phyloP scores from a whole-genome alignment of 2,329 filamentous ascomycete genomes.

The Penicillium glabrum region DNA sequence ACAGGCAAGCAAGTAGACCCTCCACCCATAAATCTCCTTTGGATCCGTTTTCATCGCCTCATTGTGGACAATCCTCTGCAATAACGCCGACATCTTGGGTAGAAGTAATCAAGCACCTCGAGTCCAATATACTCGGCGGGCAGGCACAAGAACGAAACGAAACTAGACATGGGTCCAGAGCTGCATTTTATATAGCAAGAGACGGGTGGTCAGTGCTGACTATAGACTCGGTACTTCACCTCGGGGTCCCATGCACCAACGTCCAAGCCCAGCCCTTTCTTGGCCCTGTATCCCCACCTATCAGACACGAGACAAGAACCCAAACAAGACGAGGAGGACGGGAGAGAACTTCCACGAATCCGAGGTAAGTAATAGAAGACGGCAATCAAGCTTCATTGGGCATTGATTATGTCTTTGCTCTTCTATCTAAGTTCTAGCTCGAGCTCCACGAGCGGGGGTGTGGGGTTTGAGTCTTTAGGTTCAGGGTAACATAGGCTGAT shows the following conservation, averaged over 20 bases:
- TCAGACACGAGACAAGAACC: background rate
- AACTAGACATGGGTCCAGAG: background rate
- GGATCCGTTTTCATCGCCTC: constrained; percentile 70
- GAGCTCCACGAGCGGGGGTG: constrained; percentile 4
- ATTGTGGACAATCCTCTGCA: constrained; percentile 63
- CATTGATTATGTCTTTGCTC: background rate
- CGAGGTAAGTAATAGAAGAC: background rate
- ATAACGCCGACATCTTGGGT: constrained; percentile 45
- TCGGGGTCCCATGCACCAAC: background rate
- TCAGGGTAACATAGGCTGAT: background rate
- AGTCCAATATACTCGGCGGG: constrained; percentile 1
- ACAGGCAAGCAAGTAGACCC: constrained; percentile 63
- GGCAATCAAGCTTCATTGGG: background rate
- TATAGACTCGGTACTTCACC: background rate
- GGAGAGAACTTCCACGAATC: background rate
- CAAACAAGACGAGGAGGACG: background rate
- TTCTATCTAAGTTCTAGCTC: background rate
- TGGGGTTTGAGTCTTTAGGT: constrained; percentile 5
- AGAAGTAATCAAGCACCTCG: constrained; percentile 12
- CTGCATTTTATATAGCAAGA: background rate
- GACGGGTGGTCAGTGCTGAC: background rate
- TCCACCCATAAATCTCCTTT: constrained; percentile 68
- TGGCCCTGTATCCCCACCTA: background rate
- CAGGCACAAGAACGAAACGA: background rate
- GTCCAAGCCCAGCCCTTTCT: background rate